These are phyloP conservation scores for Globisporangium paroecandrum DNA, from an alignment of 352 stramenopile species.

Conservation along the genomic window DNA sequence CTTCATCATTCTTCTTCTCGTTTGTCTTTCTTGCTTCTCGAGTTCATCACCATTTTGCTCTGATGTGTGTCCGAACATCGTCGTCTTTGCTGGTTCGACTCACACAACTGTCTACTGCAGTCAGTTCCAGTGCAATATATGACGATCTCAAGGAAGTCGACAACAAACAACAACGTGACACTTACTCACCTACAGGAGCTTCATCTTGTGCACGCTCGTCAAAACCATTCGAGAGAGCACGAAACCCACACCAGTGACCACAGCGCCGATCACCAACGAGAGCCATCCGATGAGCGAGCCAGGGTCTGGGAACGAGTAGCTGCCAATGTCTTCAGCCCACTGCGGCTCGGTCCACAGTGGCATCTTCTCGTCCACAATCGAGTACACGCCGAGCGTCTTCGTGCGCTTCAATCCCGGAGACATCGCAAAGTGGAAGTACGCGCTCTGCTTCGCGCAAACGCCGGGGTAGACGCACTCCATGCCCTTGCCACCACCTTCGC, in stretches of 20 bases:
- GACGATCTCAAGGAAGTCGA: not conserved
- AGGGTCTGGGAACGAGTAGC: conserved; percentile 80
- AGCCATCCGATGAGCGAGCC: conserved; percentile 73
- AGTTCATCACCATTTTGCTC: not conserved
- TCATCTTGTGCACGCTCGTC: conserved; percentile 73
- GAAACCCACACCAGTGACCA: conserved; percentile 38
- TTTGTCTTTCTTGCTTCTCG: not conserved
- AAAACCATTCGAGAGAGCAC: conserved; percentile 51
- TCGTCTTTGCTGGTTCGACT: not conserved
- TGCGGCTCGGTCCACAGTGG: conserved; percentile 77
- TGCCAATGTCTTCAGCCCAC: conserved; percentile 64
- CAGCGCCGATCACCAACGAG: conserved; percentile 45
- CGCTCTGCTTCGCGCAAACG: conserved; percentile 48
- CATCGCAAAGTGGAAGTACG: conserved; percentile 78
- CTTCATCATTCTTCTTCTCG: not conserved
- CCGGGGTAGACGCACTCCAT: conserved; percentile 81
- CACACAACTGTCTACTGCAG: not conserved
- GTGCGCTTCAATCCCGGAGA: conserved; percentile 65
- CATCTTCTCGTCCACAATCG: conserved; percentile 58
- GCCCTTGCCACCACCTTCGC: conserved; percentile 37
- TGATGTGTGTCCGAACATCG: not conserved
- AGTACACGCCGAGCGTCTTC: conserved; percentile 39
- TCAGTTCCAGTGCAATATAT: not conserved
- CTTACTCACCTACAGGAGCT: conserved; percentile 54
- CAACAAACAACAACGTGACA: not conserved